Conservation (phyloP, 2,329 filamentous ascomycete genomes). For the Trichoderma arundinaceum region DNA sequence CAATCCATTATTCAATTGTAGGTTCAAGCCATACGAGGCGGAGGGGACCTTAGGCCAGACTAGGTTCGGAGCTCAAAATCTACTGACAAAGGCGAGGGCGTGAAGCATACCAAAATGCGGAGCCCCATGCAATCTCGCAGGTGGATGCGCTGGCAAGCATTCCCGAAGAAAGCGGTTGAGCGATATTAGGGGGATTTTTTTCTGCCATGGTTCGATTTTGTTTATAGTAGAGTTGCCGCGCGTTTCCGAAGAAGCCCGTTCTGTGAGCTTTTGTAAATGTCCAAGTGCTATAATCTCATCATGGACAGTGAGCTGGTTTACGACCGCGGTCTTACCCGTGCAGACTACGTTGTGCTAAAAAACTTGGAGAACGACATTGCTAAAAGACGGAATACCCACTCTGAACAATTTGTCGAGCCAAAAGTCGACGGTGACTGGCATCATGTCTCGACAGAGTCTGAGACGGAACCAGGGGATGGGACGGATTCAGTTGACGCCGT, state of each 20-base stretch:
- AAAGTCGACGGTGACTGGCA: conserved; percentile 16
- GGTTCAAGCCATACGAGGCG: conserved; percentile 16
- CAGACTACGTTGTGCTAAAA: conserved; percentile 49
- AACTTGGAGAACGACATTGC: conserved; percentile 49
- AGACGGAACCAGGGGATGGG: background rate
- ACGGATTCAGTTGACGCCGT: background rate
- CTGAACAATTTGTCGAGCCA: background rate
- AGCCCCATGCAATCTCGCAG: conserved; percentile 27
- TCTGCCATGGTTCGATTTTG: conserved; percentile 15
- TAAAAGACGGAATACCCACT: background rate
- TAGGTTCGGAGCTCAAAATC: conserved; percentile 10
- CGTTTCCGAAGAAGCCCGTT: background rate
- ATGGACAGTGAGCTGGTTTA: conserved; percentile 44
- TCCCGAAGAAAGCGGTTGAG: conserved; percentile 21
- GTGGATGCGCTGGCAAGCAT: conserved; percentile 29
- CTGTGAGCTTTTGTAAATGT: conserved; percentile 1
- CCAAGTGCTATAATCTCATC: conserved; percentile 5
- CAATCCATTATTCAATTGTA: background rate
- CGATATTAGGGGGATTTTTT: conserved; percentile 17
- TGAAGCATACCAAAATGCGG: conserved; percentile 24
- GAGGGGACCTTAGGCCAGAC: background rate
- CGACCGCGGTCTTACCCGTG: conserved; percentile 49
- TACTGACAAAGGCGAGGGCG: conserved; percentile 4
- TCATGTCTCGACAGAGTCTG: conserved; percentile 10
- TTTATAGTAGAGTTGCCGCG: conserved; percentile 10